Base-by-base conservation (phyloP, 2,329 filamentous ascomycete genomes). In the Chaetomiaceae sp. region DNA sequence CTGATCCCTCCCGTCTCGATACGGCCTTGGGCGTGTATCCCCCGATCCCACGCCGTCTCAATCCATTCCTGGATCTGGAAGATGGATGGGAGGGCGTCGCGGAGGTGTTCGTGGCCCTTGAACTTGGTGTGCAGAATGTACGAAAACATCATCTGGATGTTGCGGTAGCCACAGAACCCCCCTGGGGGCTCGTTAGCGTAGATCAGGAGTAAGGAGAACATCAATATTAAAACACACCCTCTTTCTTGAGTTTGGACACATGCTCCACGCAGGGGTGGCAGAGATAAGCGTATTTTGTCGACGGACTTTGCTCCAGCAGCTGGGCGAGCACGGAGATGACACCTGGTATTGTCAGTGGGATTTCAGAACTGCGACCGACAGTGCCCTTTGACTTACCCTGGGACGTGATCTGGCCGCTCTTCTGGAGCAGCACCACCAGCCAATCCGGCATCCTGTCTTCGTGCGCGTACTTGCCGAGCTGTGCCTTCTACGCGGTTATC, bases 131-230 rank as follows among this genome's bases (percentile, higher is more conserved):
- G 80, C 54, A 85, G 81, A 19, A 96, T 82, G 66, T 89, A 91
- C 0, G 91, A 92, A 14, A 87, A 74, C 61, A 96, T 71, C 84
- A 95, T 95, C 68, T 97, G 94, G 29, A 96, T 95, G 65, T 95
- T 97, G 37, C 92, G 82, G 67, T 96, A 97, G 3, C 92, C 92
- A 66, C 92, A 97, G 67, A 97, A 97, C 6, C 90, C 88, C 20
- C 91, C 91, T 82, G 7, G 14, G 9, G 36, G 12, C 5, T 12
- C 22, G 40, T 51, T 15, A 46, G 25, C 8, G 3, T 8, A 19
- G 11, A 15, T 14, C 9, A 12, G 23, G 17, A 3, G 6, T 4
- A 6, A 7, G 23, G 42, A 34, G 14, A 8, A 42, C 61, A 29
- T 68, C n/a, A n/a, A n/a, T n/a, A n/a, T n/a, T n/a, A n/a, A n/a